Base-by-base conservation (phyloP, 108 stramenopile species). In the Cylindrotheca fusiformis region DNA sequence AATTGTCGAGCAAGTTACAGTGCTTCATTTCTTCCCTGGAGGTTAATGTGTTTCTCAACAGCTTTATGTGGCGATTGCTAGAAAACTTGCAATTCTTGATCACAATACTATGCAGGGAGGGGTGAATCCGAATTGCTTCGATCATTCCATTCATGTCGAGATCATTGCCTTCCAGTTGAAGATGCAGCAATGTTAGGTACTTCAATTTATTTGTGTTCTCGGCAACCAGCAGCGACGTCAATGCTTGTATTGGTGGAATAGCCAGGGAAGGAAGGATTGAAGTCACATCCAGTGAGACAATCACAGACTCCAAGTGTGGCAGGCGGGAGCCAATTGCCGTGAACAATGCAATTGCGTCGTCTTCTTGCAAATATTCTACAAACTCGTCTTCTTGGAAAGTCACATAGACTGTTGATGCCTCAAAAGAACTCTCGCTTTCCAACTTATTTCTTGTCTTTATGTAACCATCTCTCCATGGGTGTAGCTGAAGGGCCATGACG, bases 31-130 rank as follows among this genome's bases (percentile, higher is more conserved):
- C 36, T 41, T 41, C 14, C 14, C 36, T 6, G 6, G 10, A 6
- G 14, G 47, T 19, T n/a, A 36, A 20, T 6, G 33, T 20, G 20
- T 12, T 4, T 23, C 41, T 2, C 22, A 47, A 48, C 24, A 28
- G 60, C 17, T 60, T 8, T 30, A 64, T 23, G 27, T 64, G 63
- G 12, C 17, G 3, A 2, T 6, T 20, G 3, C 4, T 23, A 5
- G 63, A 30, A 53, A 64, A 64, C 4, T 2, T 4, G 52, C 63
- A 64, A 53, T 64, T 24, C 32, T 41, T 64, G n/a, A 64, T 21
- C 17, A 24, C 52, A 6, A 64, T 53, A 25, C 29, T n/a, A 5
- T 31, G 50, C 52, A 64, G 22, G 20, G 51, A 22, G 17, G 63
- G 52, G 52, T 53, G 50, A 18, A 64, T 64, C 3, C 63, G 30